A percentile compares a stretch with the other conserved stretches of the same genome.
phyloP scores from a whole-genome alignment of 192 early-diverging fungal species.

The Phlyctochytrium arcticum region DNA sequence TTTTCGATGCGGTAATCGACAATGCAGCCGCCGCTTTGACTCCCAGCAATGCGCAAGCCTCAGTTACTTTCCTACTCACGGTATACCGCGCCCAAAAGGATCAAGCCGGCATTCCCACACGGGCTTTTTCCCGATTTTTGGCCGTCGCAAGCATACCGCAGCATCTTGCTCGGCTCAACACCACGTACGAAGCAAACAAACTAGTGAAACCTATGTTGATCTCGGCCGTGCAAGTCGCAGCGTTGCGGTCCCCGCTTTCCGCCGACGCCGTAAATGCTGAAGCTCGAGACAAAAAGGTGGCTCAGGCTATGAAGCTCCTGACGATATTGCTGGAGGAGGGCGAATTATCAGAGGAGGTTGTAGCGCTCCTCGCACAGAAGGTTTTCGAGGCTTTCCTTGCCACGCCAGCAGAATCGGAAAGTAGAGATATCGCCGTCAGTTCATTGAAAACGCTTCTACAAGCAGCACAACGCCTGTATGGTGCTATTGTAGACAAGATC shows the following conservation, averaged over 20 bases:
- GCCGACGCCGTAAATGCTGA: neutral
- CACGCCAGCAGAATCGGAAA: neutral
- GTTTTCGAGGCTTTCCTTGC: slow-evolving; percentile 6
- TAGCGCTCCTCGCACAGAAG: neutral
- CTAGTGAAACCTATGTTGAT: slow-evolving; percentile 5
- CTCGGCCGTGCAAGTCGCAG: neutral
- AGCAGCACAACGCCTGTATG: neutral
- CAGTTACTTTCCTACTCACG: slow-evolving; percentile 24
- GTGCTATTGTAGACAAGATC: slow-evolving; percentile 8
- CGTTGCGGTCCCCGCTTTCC: neutral
- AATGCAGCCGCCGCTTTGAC: slow-evolving; percentile 34
- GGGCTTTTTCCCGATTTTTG: slow-evolving; percentile 1
- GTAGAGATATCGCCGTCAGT: neutral
- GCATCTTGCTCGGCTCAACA: neutral
- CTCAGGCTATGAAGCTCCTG: neutral
- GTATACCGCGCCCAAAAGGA: slow-evolving; percentile 15
- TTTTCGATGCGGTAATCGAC: slow-evolving; percentile 39
- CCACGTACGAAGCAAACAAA: slow-evolving; percentile 9
- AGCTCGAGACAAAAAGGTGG: neutral
- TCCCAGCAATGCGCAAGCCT: slow-evolving; percentile 9
- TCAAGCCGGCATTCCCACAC: neutral
- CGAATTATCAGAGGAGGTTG: neutral
- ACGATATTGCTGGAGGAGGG: neutral
- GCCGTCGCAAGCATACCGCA: neutral
- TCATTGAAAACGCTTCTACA: neutral